Conservation (phyloP, 129 eudicot species). For the Saussurea involucrata region DNA sequence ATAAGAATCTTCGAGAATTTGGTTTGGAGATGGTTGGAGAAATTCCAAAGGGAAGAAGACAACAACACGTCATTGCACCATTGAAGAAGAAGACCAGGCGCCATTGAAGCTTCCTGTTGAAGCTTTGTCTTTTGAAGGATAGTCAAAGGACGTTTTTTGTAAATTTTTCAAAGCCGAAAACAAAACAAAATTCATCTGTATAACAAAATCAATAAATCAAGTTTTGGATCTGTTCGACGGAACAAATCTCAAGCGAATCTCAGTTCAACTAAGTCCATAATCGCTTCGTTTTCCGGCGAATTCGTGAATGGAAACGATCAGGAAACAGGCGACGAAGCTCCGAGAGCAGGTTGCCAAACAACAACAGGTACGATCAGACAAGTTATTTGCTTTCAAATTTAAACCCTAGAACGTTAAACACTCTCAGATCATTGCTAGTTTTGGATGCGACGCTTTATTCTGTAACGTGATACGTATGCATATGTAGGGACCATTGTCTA, state of each 20-base stretch:
- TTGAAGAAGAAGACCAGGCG: neutral
- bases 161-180: neutral
- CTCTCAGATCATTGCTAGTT: constrained; percentile 10
- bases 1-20: neutral
- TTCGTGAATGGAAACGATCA: constrained; percentile 63
- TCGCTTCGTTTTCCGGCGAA: neutral
- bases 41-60: neutral
- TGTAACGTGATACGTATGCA: too few relatives aligned
- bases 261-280: neutral
- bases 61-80: neutral
- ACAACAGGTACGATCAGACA: constrained; percentile 49
- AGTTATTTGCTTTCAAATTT: neutral
- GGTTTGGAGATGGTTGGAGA: neutral
- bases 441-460: neutral
- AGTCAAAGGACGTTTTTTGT: constrained; percentile 6
- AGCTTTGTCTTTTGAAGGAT: constrained; percentile 10
- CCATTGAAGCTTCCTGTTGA: neutral
- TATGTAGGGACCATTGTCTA: too few relatives aligned
- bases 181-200: neutral
- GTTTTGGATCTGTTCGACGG: constrained; percentile 25
- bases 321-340: constrained; percentile 84
- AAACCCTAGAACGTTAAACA: neutral
- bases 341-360: constrained; percentile 84
- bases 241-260: constrained; percentile 16
- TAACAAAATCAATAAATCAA: neutral